Percentiles rank a stretch among this genome's conserved stretches.
Evolutionary conservation across 345 rosid genomes (phyloP).

Genomic region (Populus euphratica): DNA sequence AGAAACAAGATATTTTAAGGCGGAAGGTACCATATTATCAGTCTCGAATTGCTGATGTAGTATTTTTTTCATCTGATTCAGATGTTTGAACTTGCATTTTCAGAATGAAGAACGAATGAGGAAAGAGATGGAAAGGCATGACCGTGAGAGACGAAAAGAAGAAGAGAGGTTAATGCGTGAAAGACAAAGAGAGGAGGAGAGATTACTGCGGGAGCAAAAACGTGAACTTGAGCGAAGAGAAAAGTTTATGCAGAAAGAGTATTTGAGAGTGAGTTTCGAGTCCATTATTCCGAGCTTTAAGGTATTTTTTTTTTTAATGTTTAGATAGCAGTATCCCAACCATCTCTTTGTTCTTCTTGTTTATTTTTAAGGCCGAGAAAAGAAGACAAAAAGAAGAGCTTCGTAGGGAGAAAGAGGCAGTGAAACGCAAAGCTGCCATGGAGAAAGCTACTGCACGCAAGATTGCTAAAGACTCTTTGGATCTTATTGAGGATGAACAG

Average conservation of each 20-base stretch:
- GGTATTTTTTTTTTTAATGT: not conserved
- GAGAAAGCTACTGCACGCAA: slow-evolving; percentile 98
- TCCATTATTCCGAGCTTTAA: not conserved
- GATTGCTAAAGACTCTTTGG: slow-evolving; percentile 97
- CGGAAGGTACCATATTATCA: slow-evolving; percentile 52
- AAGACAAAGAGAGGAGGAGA: slow-evolving; percentile 91
- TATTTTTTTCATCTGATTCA: slow-evolving; percentile 13
- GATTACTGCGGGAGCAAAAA: slow-evolving; percentile 72
- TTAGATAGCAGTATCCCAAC: slow-evolving; percentile 6
- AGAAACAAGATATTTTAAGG: slow-evolving; percentile 65
- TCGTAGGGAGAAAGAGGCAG: slow-evolving; percentile 81
- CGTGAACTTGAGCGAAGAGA: slow-evolving; percentile 93
- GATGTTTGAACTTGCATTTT: slow-evolving; percentile 24
- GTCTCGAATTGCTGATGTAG: slow-evolving; percentile 8
- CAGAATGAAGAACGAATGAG: slow-evolving; percentile 81
- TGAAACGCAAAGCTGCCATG: slow-evolving; percentile 77
- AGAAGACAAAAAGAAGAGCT: slow-evolving; percentile 81
- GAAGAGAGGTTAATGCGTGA: slow-evolving; percentile 96
- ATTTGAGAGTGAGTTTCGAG: slow-evolving; percentile 47
- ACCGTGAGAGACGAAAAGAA: slow-evolving; percentile 95
- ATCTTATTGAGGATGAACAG: slow-evolving; percentile 98
- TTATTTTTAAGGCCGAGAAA: slow-evolving; percentile 70
- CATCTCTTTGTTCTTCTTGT: slow-evolving; percentile 15
- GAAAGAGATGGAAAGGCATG: slow-evolving; percentile 88
- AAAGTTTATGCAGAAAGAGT: slow-evolving; percentile 81